phyloP scores from a whole-genome alignment of 2,329 filamentous ascomycete genomes.

The Fusarium bulbicola region DNA sequence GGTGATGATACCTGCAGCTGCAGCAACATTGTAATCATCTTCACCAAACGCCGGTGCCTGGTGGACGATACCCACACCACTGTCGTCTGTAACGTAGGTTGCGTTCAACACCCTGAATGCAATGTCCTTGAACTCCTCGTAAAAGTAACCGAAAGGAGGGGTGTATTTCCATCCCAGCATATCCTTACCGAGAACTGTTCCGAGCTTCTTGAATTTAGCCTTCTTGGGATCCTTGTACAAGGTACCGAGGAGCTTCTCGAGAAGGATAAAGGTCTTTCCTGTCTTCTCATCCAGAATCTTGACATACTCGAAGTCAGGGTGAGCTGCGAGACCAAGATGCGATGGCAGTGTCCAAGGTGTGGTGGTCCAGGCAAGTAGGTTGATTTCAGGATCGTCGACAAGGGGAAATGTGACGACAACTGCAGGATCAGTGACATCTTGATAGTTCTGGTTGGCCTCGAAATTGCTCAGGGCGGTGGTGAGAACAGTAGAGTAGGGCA shows the following conservation, averaged over 20 bases:
- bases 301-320: conserved; percentile 86
- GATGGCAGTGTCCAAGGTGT: conserved; percentile 88
- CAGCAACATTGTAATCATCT: conserved; percentile 89
- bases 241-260: conserved; percentile 82
- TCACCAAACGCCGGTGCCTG: conserved; percentile 94
- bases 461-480: conserved; percentile 93
- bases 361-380: conserved; percentile 87
- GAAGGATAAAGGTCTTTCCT: conserved; percentile 83
- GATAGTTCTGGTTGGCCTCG: conserved; percentile 93
- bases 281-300: conserved; percentile 86
- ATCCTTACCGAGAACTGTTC: conserved; percentile 82
- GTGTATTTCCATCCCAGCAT: conserved; percentile 91
- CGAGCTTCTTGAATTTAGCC: conserved; percentile 86
- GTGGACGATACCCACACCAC: conserved; percentile 93
- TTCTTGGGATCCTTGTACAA: conserved; percentile 97
- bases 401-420: conserved; percentile 90
- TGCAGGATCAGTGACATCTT: conserved; percentile 90
- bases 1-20: conserved; percentile 79
- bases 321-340: conserved; percentile 78
- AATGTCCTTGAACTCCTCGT: conserved; percentile 85
- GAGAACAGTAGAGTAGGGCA: conserved; percentile 93
- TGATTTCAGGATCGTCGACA: conserved; percentile 77
- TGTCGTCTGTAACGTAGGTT: conserved; percentile 86
- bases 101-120: conserved; percentile 86
- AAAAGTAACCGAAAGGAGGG: conserved; percentile 90